Evolutionary conservation across 495 filamentous ascomycete species (phyloP).

Genomic region (Lineolata rhizophorae): DNA sequence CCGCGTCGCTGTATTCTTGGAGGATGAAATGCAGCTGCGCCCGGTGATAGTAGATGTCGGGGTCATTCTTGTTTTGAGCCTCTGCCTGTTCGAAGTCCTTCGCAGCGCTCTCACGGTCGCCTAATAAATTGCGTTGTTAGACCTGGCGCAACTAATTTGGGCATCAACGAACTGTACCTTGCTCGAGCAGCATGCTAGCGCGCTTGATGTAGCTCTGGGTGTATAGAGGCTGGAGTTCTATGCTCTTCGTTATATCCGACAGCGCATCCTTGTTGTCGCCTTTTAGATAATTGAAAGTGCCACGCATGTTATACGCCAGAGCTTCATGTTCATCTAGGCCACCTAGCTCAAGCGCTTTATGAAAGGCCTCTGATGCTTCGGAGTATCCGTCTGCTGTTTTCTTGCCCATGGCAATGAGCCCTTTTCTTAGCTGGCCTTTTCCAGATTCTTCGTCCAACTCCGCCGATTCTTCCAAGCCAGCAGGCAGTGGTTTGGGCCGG

Average conservation of each 20-base stretch:
- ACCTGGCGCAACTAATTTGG: too few relatives aligned
- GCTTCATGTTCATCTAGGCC: slow-evolving; percentile 65
- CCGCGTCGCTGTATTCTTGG: slow-evolving; percentile 73
- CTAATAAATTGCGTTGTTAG: slow-evolving; percentile 20
- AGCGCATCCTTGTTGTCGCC: slow-evolving; percentile 71
- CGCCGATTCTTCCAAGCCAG: slow-evolving; percentile 57
- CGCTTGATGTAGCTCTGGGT: slow-evolving; percentile 98
- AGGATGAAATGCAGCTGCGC: slow-evolving; percentile 98
- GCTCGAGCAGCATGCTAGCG: slow-evolving; percentile 91
- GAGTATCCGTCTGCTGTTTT: slow-evolving; percentile 81
- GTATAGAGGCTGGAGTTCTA: slow-evolving; percentile 66
- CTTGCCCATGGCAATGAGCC: slow-evolving; percentile 55
- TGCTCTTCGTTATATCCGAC: slow-evolving; percentile 68
- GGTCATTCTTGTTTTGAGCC: slow-evolving; percentile 67
- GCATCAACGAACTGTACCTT: too few relatives aligned
- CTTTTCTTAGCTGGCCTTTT: slow-evolving; percentile 63
- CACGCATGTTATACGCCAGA: slow-evolving; percentile 84
- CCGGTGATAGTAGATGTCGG: slow-evolving; percentile 98
- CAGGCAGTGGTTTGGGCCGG: slow-evolving; percentile 54
- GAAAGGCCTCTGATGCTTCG: slow-evolving; percentile 63
- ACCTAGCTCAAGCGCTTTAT: slow-evolving; percentile 61
- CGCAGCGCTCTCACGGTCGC: slow-evolving; percentile 66
- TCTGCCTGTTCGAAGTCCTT: slow-evolving; percentile 76
- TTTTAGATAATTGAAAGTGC: slow-evolving; percentile 80
- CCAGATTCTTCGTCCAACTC: slow-evolving; percentile 61